Percentiles rank a stretch among this genome's conserved stretches.
These are phyloP conservation scores for Neltuma alba DNA, from an alignment of 306 rosid species.

Conservation along the genomic window DNA sequence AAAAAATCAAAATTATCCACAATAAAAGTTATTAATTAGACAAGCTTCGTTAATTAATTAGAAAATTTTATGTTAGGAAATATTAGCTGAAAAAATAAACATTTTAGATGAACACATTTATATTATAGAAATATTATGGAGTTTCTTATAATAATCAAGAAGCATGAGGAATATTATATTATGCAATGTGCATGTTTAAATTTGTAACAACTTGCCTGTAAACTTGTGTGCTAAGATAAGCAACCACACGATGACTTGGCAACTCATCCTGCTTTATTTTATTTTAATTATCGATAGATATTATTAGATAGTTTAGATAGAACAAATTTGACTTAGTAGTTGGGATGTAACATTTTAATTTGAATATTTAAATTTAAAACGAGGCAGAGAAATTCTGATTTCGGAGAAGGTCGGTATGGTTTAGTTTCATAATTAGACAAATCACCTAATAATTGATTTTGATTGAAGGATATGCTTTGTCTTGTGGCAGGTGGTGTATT, in stretches of 20 bases:
- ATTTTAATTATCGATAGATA: neutral
- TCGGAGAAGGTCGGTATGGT: neutral
- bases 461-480: neutral
- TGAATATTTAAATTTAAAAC: neutral
- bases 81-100: too few relatives aligned
- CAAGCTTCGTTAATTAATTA: too few relatives aligned
- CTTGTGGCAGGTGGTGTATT: conserved; percentile 71
- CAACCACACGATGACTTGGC: neutral
- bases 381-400: neutral
- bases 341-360: neutral
- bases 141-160: too few relatives aligned
- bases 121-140: too few relatives aligned
- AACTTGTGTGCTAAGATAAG: neutral
- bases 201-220: neutral
- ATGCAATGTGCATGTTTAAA: neutral
- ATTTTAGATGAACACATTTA: too few relatives aligned
- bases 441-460: neutral
- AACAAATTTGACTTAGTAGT: neutral
- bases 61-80: too few relatives aligned
- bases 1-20: too few relatives aligned
- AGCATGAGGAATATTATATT: neutral
- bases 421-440: neutral
- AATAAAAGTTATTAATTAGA: too few relatives aligned
- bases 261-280: neutral
- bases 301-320: neutral